Evolutionary conservation across 2,329 filamentous ascomycete species (phyloP).

Genomic region (Colletotrichum eleusines): DNA sequence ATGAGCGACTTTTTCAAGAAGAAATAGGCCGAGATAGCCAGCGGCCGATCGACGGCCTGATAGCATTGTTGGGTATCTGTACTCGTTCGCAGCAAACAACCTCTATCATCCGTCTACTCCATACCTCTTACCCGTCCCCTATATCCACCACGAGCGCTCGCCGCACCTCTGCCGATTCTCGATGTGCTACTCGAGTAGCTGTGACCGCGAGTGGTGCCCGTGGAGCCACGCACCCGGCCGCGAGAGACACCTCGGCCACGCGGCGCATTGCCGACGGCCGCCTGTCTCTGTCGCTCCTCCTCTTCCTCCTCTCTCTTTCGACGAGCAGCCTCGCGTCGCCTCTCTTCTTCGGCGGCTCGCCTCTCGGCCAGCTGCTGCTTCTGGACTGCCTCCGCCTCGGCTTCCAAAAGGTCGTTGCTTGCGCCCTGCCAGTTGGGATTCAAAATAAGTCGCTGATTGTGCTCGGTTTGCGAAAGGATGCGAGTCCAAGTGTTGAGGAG

Average conservation of each 20-base stretch:
- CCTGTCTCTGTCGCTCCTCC: slow-evolving; percentile 56
- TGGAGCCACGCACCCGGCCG: slow-evolving; percentile 31
- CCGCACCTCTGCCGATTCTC: slow-evolving; percentile 42
- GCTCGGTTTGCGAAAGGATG: slow-evolving; percentile 96
- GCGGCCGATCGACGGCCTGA: slow-evolving; percentile 21
- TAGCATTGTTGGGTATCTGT: slow-evolving; percentile 40
- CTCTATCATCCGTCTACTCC: slow-evolving; percentile 28
- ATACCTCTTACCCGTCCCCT: slow-evolving; percentile 38
- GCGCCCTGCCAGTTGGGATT: slow-evolving; percentile 92
- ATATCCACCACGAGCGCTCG: slow-evolving; percentile 39
- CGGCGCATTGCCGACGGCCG: slow-evolving; percentile 42
- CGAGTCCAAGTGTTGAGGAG: slow-evolving; percentile 96
- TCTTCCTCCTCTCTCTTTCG: slow-evolving; percentile 74
- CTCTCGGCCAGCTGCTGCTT: slow-evolving; percentile 83
- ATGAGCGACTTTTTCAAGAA: slow-evolving; percentile 95
- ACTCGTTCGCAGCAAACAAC: slow-evolving; percentile 35
- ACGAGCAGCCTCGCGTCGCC: slow-evolving; percentile 77
- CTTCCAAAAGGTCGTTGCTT: slow-evolving; percentile 85
- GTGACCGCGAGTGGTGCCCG: slow-evolving; percentile 37
- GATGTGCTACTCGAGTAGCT: slow-evolving; percentile 38
- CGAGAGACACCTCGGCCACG: slow-evolving; percentile 38
- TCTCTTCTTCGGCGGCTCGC: slow-evolving; percentile 81
- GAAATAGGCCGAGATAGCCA: slow-evolving; percentile 52
- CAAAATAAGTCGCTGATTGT: slow-evolving; percentile 92
- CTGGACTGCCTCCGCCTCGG: slow-evolving; percentile 82